Conservation (phyloP, 208 protist genomes). For the Polymyxa betae region DNA sequence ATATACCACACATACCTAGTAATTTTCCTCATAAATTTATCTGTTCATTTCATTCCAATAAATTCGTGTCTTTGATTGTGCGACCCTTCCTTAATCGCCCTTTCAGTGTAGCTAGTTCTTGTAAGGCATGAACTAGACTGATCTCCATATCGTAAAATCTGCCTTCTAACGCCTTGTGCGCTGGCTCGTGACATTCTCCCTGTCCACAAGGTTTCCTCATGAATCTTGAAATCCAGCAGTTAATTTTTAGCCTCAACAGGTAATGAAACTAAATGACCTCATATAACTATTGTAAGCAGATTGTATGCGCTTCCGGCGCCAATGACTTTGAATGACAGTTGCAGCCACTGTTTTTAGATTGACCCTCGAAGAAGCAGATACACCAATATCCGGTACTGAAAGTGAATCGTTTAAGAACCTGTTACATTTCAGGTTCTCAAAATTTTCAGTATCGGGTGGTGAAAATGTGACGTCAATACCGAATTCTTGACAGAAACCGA, state of each 20-base stretch:
- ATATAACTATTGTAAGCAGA: not conserved
- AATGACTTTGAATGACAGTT: slow-evolving; percentile 49
- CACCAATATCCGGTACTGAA: too few species aligned
- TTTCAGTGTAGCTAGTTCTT: not conserved
- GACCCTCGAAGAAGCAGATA: not conserved
- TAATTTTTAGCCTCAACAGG: too few species aligned
- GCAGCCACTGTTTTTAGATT: not conserved
- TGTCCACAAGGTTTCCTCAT: too few species aligned
- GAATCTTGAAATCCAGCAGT: too few species aligned
- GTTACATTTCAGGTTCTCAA: not conserved
- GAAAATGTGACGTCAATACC: not conserved
- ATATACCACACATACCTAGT: too few species aligned
- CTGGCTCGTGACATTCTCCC: too few species aligned
- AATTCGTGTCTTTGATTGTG: too few species aligned
- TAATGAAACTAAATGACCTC: too few species aligned
- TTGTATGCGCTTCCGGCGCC: not conserved
- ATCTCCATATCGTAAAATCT: not conserved
- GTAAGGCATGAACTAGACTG: not conserved
- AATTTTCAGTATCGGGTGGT: not conserved
- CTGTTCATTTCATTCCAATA: too few species aligned
- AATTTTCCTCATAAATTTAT: too few species aligned
- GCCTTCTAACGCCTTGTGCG: not conserved
- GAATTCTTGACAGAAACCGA: not conserved
- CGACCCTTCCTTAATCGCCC: not conserved
- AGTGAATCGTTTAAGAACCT: too few species aligned